Evolutionary conservation across 2,329 filamentous ascomycete species (phyloP).

Genomic region (Paraconiothyrium sp.): DNA sequence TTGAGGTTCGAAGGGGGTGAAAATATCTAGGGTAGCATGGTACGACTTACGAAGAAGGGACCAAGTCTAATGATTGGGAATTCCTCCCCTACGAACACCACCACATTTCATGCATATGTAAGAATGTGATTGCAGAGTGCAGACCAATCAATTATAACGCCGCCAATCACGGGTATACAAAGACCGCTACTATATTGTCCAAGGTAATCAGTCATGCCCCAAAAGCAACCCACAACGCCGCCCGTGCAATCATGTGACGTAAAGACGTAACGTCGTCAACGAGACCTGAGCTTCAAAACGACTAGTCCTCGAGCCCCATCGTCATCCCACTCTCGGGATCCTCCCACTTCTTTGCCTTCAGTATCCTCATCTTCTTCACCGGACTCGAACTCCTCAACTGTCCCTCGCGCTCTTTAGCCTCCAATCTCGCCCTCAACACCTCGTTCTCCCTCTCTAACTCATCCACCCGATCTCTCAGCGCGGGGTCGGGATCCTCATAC

Average conservation of each 20-base stretch:
- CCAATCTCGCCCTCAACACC: conserved; percentile 48
- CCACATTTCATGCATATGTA: not conserved
- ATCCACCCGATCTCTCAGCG: conserved; percentile 47
- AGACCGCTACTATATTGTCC: not conserved
- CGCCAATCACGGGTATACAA: not conserved
- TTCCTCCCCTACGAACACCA: conserved; percentile 42
- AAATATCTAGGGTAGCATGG: conserved; percentile 46
- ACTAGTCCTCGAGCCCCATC: conserved; percentile 27
- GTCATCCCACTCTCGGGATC: conserved; percentile 39
- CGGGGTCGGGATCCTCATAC: conserved; percentile 54
- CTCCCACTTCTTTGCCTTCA: conserved; percentile 61
- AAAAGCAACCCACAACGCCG: conserved; percentile 12
- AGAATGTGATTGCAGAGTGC: not conserved
- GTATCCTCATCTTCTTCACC: conserved; percentile 59
- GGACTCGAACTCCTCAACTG: conserved; percentile 52
- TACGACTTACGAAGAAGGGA: conserved; percentile 47
- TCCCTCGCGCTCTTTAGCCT: conserved; percentile 52
- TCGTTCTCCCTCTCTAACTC: conserved; percentile 59
- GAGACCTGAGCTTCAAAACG: not conserved
- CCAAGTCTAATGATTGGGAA: conserved; percentile 45
- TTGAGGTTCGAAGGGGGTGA: conserved; percentile 13
- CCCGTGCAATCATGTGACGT: conserved; percentile 9
- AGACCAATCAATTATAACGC: conserved; percentile 2
- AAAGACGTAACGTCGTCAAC: not conserved
- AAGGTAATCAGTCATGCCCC: conserved; percentile 1